Percentiles rank a stretch among this genome's conserved stretches.
phyloP scores from a whole-genome alignment of 163 green algal species.

The Chlamydomonas reinhardtii region DNA sequence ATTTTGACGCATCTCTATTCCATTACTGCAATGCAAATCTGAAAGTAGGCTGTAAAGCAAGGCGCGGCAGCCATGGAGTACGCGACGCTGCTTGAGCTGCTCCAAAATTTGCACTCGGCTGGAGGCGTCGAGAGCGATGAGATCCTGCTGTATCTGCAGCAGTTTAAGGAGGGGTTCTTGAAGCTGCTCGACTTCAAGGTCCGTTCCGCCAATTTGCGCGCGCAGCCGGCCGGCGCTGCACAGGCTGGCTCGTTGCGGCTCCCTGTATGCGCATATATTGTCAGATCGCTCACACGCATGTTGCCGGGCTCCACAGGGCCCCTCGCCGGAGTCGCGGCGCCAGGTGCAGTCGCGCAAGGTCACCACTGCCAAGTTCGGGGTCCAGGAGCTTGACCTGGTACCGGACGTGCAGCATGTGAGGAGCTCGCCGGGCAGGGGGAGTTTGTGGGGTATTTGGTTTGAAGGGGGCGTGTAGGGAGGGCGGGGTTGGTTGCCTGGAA shows the following conservation, averaged over 20 bases:
- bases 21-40: no score
- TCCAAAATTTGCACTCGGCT: constrained; percentile 49
- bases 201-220: neutral
- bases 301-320: constrained; percentile 54
- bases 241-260: no score
- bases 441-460: neutral
- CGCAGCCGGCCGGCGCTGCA: no score
- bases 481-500: no score
- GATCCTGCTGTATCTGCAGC: constrained; percentile 59
- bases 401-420: constrained; percentile 73
- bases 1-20: no score
- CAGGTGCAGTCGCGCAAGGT: constrained; percentile 68
- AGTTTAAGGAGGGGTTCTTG: constrained; percentile 62
- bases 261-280: no score
- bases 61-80: constrained; percentile 27
- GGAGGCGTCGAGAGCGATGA: constrained; percentile 56
- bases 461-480: no score
- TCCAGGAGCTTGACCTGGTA: constrained; percentile 72
- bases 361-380: constrained; percentile 61
- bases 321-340: constrained; percentile 61
- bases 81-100: constrained; percentile 50
- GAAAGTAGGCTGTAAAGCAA: neutral
- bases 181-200: constrained; percentile 73
- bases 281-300: neutral
- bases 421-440: constrained; percentile 10